Evolutionary conservation across 2,329 filamentous ascomycete genomes (phyloP), one percentile per base, ranked within the genome.

Genomic region (Aspergillus ochraceus): DNA sequence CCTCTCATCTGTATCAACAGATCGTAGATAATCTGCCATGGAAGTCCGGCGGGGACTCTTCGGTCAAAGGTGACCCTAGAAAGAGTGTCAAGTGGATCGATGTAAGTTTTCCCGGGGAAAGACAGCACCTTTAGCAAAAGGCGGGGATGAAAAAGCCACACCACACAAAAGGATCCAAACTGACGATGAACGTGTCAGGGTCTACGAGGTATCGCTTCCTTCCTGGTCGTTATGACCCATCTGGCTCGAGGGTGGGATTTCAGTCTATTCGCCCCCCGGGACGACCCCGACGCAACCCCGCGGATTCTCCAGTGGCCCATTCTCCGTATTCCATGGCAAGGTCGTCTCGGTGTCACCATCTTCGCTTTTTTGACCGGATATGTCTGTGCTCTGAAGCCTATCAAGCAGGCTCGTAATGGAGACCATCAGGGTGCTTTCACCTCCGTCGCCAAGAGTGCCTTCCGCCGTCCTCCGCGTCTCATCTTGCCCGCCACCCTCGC

Each of bases 11-110:
- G 22, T 68, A 68, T 45, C 60, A 64, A 19, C 61, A 61, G 3
- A 59, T 68, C 36, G 59, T 63, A 39, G 66, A 68, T 4, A 62
- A 63, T 53, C 54, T 68, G 5, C 68, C 68, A 46, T 70, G 68
- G 68, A 61, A 57, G 47, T 59, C 61, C 45, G 61, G 66, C 45
- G 61, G 66, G 30, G 62, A 69, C 46, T 50, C 68, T 9, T 63
- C 61, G 24, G 65, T 66, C 30, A 73, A 70, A 60, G 73, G 73
- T 6, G 72, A 75, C 54, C 70, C 73, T 2, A 66, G 65, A 51
- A 75, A 74, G 60, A 73, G 71, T 62, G 83, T 86, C 22, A 85
- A 86, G 76, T 86, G 83, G 83, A 83, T 86, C 46, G 83, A 86
- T 78, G 83, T 86, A 76, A 72, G 83, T 80, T 36, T 17, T 42